phyloP scores from a whole-genome alignment of 2,329 filamentous ascomycete species.

The Penicillium sp. region DNA sequence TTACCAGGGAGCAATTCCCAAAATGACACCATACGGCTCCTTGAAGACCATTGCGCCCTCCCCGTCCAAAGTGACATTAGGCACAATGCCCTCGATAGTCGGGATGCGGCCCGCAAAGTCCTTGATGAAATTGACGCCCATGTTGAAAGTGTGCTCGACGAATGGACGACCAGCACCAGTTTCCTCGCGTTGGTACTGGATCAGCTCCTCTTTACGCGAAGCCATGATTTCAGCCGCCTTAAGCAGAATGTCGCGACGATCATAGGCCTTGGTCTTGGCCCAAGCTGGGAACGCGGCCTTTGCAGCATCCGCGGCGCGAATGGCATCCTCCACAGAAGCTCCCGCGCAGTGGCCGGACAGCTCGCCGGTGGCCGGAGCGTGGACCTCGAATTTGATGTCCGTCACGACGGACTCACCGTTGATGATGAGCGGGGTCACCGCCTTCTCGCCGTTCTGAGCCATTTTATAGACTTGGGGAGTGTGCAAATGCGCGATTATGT shows the following conservation, averaged over 20 bases:
- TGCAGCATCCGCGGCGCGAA: conserved; percentile 59
- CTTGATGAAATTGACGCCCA: conserved; percentile 41
- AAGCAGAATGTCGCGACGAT: conserved; percentile 65
- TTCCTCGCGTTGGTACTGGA: conserved; percentile 58
- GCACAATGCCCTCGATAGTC: conserved; percentile 50
- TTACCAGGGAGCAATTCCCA: conserved; percentile 80
- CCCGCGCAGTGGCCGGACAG: conserved; percentile 56
- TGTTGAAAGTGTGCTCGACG: conserved; percentile 34
- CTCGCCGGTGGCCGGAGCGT: conserved; percentile 55
- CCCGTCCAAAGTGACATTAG: conserved; percentile 48
- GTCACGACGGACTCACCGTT: conserved; percentile 44
- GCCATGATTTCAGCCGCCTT: conserved; percentile 46
- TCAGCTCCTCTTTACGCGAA: conserved; percentile 59
- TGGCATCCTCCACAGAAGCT: conserved; percentile 56
- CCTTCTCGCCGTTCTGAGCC: conserved; percentile 13
- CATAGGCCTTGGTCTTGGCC: conserved; percentile 59
- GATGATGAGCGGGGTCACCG: conserved; percentile 42
- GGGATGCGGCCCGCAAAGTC: conserved; percentile 54
- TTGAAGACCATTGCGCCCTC: conserved; percentile 64
- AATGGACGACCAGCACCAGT: conserved; percentile 50
- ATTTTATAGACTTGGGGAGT: conserved; percentile 4
- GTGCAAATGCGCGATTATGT: background rate
- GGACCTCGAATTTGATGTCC: conserved; percentile 48
- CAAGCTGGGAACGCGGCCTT: conserved; percentile 68
- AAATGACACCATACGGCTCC: conserved; percentile 75